Conservation (phyloP, 495 filamentous ascomycete species). For the Recurvomyces mirabilis region DNA sequence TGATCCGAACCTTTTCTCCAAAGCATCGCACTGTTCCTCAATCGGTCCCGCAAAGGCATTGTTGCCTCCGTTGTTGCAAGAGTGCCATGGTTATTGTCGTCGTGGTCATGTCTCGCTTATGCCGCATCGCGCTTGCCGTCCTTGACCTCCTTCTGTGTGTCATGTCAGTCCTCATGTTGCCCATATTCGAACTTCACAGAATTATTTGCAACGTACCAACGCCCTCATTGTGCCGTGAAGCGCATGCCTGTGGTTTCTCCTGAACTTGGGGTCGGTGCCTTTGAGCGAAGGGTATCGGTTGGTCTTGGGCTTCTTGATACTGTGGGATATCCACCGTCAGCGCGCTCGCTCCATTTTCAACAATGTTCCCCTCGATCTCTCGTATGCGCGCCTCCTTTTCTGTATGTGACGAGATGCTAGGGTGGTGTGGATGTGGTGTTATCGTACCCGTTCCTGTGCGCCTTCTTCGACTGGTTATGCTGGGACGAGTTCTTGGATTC, state of each 20-base stretch:
- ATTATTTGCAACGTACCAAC: conserved; percentile 54
- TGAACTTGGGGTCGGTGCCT: conserved; percentile 98
- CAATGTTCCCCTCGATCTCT: neutral
- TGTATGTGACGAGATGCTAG: neutral
- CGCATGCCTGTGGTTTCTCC: conserved; percentile 97
- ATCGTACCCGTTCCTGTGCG: conserved; percentile 89
- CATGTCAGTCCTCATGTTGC: conserved; percentile 22
- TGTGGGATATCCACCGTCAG: conserved; percentile 18
- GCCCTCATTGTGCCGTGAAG: conserved; percentile 97
- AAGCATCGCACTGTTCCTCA: no score
- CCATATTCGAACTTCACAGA: no score
- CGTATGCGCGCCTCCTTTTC: neutral
- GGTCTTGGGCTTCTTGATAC: conserved; percentile 99
- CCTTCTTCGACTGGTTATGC: conserved; percentile 94
- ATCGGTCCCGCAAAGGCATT: neutral
- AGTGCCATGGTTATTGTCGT: no score
- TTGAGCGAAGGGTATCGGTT: conserved; percentile 96
- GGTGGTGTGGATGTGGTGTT: conserved; percentile 1
- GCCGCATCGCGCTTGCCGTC: conserved; percentile 66
- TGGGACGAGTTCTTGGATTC: conserved; percentile 99
- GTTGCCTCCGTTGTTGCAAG: neutral
- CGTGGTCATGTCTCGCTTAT: conserved; percentile 41
- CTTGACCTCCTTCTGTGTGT: conserved; percentile 97
- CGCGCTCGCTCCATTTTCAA: neutral
- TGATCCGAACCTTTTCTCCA: no score